Evolutionary conservation across 208 protist genomes (phyloP), one percentile per base, ranked within the genome.

Genomic region (Acanthamoeba triangularis): DNA sequence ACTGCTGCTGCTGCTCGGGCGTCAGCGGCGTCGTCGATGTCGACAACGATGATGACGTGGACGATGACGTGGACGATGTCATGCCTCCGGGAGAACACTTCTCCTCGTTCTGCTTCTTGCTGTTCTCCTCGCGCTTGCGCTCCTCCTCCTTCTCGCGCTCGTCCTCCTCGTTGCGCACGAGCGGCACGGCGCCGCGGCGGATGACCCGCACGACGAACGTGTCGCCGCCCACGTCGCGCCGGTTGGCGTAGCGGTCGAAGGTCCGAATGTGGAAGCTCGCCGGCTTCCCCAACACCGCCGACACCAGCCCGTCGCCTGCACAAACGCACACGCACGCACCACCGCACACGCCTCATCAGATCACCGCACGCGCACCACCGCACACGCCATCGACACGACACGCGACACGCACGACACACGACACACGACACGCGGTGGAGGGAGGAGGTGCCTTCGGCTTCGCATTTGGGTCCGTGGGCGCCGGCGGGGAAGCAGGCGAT

Each of bases 71-170:
- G 37, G 3, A 3, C 37, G 37, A 41, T 3, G 3, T 41, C 37
- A 41, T 41, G 37, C 37, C 37, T 41, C 37, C 37, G 37, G 37
- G 37, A 41, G 37, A 41, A 41, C 37, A 41, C 52, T 56, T 56
- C 33, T 52, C 78, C 49, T 87, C 49, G 20, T 52, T 35, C 10
- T 47, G 54, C 30, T 90, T 65, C 35, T 65, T 90, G 82, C 59
- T 90, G 8, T 23, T 35, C 41, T 90, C 52, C 30, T 65, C 54
- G 82, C 82, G 82, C 30, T 41, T 65, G 35, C 59, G 54, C 54
- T 90, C 82, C 30, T 90, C 82, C 23, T 90, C 54, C 82, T 90
- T 90, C 30, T 56, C 52, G 30, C 54, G 82, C 49, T 90, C 52
- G 0, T 90, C 82, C 82, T 90, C 82, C 35, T 90, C 41, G 23